These are phyloP conservation scores for Citrullus mucosospermus DNA, from an alignment of 306 rosid species.

Conservation along the genomic window DNA sequence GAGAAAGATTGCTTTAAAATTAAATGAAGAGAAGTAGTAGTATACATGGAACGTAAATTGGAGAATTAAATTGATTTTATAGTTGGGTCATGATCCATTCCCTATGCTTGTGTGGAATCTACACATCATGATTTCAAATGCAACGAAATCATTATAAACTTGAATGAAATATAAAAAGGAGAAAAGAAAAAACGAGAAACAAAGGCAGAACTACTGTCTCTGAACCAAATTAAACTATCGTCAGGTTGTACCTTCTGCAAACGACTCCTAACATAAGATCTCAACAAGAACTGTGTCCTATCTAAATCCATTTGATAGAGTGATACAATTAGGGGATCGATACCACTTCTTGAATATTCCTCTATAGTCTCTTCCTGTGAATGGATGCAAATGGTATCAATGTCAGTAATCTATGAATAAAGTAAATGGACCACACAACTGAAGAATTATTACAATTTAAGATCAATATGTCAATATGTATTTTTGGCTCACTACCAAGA, in stretches of 20 bases:
- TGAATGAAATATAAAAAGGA: neutral
- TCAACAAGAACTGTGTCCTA: slow-evolving; percentile 62
- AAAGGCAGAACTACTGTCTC: neutral
- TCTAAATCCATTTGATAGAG: slow-evolving; percentile 96
- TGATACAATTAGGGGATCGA: slow-evolving; percentile 62
- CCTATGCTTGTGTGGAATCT: neutral
- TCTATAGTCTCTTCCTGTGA: slow-evolving; percentile 80
- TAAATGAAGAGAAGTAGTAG: neutral
- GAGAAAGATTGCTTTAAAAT: neutral
- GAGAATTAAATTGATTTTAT: neutral
- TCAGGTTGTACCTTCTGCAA: slow-evolving; percentile 56
- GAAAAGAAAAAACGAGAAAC: neutral
- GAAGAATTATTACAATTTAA: neutral
- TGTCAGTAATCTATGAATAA: neutral
- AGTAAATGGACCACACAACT: neutral
- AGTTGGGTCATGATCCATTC: neutral
- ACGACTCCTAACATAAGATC: slow-evolving; percentile 80
- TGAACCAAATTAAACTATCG: neutral
- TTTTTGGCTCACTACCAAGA: neutral
- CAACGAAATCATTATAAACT: neutral
- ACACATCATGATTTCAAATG: neutral
- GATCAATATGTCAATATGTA: neutral
- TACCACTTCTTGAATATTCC: slow-evolving; percentile 34
- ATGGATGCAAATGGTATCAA: neutral
- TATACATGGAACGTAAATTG: neutral